Percentiles rank a stretch among this genome's conserved stretches.
Evolutionary conservation across 2,329 filamentous ascomycete species (phyloP).

Genomic region (Sclerotinia borealis): DNA sequence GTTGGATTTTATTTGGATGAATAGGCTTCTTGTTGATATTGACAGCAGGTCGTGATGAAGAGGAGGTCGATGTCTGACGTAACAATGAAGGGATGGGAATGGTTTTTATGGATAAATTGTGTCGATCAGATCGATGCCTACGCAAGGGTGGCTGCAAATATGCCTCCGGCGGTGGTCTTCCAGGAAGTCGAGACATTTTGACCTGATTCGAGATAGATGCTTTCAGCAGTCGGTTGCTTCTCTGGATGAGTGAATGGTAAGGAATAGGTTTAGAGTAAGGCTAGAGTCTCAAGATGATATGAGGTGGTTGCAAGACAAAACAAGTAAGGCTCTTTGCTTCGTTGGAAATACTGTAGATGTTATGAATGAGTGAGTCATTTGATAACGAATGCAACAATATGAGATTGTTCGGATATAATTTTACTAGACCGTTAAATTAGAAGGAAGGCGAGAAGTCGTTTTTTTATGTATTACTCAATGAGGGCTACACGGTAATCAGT

Average conservation of each 20-base stretch:
- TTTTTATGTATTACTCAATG: background rate
- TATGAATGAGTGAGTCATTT: background rate
- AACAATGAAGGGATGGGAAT: slow-evolving; percentile 12
- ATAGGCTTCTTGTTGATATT: slow-evolving; percentile 18
- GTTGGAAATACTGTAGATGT: background rate
- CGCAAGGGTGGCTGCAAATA: background rate
- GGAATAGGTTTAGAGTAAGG: background rate
- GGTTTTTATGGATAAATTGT: background rate
- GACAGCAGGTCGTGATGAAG: background rate
- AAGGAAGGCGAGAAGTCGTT: background rate
- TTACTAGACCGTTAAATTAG: background rate
- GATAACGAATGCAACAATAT: background rate
- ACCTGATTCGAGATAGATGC: background rate
- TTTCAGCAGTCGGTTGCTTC: background rate
- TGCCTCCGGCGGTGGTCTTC: background rate
- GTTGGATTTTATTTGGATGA: slow-evolving; percentile 19
- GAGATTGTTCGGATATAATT: background rate
- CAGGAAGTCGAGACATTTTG: background rate
- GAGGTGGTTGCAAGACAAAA: background rate
- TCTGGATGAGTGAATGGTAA: background rate
- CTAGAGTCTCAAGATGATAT: background rate
- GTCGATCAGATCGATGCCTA: background rate
- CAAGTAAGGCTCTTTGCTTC: background rate
- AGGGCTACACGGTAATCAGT: background rate
- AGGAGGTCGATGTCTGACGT: slow-evolving; percentile 10